These are phyloP conservation scores for Hypoxylon sp. DNA, from an alignment of 2,329 filamentous ascomycete genomes.

Conservation along the genomic window DNA sequence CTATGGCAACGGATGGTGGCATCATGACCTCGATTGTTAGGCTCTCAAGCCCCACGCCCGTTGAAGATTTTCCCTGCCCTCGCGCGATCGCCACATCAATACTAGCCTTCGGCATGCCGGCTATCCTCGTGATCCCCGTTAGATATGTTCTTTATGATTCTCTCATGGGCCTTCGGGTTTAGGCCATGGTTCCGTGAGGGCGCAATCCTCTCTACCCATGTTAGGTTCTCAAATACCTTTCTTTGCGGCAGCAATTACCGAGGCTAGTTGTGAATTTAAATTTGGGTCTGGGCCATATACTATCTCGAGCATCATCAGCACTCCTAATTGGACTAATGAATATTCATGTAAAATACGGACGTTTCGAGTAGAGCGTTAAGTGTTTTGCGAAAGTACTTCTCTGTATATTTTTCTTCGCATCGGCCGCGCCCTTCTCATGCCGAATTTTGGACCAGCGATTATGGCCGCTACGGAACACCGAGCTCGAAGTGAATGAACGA, in stretches of 20 bases:
- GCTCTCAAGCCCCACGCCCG: conserved; percentile 81
- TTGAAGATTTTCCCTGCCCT: conserved; percentile 85
- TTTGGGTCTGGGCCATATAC: conserved; percentile 82
- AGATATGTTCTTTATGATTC: conserved; percentile 29
- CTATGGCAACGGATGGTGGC: conserved; percentile 80
- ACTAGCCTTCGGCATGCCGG: conserved; percentile 83
- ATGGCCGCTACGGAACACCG: conserved; percentile 75
- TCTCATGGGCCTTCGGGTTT: conserved; percentile 39
- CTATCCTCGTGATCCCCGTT: conserved; percentile 54
- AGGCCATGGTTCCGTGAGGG: conserved; percentile 38
- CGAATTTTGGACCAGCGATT: conserved; percentile 97
- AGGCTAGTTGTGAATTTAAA: conserved; percentile 81
- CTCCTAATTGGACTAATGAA: conserved; percentile 18
- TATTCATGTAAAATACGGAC: conserved; percentile 62
- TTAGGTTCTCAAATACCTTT: conserved; percentile 67
- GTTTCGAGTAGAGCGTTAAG: conserved; percentile 81
- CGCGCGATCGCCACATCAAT: conserved; percentile 91
- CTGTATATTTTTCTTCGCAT: conserved; percentile 81
- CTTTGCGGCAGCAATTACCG: conserved; percentile 82
- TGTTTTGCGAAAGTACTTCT: conserved; percentile 78
- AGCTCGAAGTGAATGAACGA: conserved; percentile 64
- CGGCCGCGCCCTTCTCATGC: conserved; percentile 91
- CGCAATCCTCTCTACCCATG: conserved; percentile 33
- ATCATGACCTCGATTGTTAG: conserved; percentile 86
- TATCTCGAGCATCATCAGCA: conserved; percentile 54